Conservation (phyloP, 2,329 filamentous ascomycete genomes). For the Aspergillus brasiliensis region DNA sequence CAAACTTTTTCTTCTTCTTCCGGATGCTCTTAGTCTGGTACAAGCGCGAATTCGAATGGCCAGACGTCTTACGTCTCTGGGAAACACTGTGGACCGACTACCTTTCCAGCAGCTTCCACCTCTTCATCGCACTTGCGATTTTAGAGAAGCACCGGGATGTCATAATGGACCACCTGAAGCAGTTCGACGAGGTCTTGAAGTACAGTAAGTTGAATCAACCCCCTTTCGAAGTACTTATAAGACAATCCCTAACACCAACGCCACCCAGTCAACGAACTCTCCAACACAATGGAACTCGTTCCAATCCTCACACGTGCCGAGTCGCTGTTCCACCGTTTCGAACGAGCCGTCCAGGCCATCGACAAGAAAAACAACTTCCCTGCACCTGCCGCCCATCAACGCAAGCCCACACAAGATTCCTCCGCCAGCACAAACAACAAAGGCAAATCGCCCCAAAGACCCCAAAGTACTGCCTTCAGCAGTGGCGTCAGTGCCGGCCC, state of each 20-base stretch:
- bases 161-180: conserved; percentile 89
- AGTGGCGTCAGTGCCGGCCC: conserved; percentile 22
- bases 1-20: conserved; percentile 99
- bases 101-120: conserved; percentile 82
- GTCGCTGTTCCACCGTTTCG: conserved; percentile 82
- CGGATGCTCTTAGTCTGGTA: conserved; percentile 99
- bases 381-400: conserved; percentile 49
- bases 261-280: conserved; percentile 85
- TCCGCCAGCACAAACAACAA: conserved; percentile 28
- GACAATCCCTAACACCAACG: not conserved
- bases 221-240: not conserved
- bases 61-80: conserved; percentile 85
- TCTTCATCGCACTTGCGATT: conserved; percentile 92
- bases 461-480: conserved; percentile 25
- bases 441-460: conserved; percentile 34
- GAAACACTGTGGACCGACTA: conserved; percentile 94
- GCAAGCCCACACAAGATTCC: conserved; percentile 40
- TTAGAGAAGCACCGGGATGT: conserved; percentile 94
- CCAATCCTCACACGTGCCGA: conserved; percentile 86
- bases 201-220: conserved; percentile 67
- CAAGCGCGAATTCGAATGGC: conserved; percentile 93
- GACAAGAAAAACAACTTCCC: conserved; percentile 92
- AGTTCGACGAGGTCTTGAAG: conserved; percentile 97
- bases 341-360: conserved; percentile 83
- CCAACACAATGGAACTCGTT: conserved; percentile 86